phyloP scores from a whole-genome alignment of 306 rosid genomes.

The Erythrophleum fordii region DNA sequence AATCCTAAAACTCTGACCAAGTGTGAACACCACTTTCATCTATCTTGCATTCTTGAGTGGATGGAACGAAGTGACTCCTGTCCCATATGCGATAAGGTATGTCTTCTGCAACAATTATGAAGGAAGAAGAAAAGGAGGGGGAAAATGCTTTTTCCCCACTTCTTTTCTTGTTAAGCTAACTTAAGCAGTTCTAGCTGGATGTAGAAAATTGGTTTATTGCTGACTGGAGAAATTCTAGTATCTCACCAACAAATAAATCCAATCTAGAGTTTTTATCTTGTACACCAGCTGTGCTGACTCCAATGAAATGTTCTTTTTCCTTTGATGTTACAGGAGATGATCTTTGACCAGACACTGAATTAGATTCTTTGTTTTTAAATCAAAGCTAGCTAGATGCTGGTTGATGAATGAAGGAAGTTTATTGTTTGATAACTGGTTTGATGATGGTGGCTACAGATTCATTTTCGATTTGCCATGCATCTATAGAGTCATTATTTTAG shows the following conservation, averaged over 20 bases:
- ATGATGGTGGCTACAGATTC: conserved; percentile 45
- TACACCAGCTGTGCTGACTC: conserved; percentile 5
- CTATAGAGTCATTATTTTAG: conserved; percentile 10
- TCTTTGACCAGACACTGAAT: conserved; percentile 42
- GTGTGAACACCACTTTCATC: conserved; percentile 79
- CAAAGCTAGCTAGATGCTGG: conserved; percentile 46
- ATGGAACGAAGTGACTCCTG: conserved; percentile 81
- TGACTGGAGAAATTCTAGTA: not conserved
- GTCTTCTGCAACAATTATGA: conserved; percentile 1
- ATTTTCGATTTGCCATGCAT: conserved; percentile 31
- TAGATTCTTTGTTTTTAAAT: conserved; percentile 43
- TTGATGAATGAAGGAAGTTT: conserved; percentile 34
- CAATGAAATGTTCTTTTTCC: conserved; percentile 5
- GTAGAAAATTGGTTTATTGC: not conserved
- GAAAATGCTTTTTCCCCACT: not conserved
- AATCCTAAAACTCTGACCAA: conserved; percentile 66
- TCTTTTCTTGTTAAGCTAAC: not conserved
- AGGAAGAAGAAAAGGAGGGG: not conserved
- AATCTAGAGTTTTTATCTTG: not conserved
- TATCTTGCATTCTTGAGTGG: conserved; percentile 86
- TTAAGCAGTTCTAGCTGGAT: not conserved
- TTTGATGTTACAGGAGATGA: conserved; percentile 49
- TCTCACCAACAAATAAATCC: not conserved
- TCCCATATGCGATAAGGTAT: conserved; percentile 79
- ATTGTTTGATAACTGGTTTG: conserved; percentile 29